Conservation (phyloP, 202 grass and related monocot genomes). For the Elaeis oleifera region DNA sequence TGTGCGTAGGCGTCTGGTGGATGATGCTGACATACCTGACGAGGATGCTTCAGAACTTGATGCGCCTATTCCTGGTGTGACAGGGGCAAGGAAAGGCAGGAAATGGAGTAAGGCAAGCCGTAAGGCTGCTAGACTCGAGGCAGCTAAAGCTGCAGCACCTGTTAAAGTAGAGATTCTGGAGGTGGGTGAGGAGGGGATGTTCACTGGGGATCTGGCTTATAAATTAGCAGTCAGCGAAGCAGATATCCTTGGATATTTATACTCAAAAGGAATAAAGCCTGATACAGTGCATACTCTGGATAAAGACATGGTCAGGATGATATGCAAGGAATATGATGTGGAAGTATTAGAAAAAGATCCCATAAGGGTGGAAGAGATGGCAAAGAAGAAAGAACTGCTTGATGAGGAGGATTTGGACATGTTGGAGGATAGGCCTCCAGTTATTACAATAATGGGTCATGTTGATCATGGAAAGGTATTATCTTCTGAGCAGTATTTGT, state of each 20-base stretch:
- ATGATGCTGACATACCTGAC: slow-evolving; percentile 37
- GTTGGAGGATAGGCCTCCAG: slow-evolving; percentile 32
- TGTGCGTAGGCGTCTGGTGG: slow-evolving; percentile 36
- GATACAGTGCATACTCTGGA: slow-evolving; percentile 59
- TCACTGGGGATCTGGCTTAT: slow-evolving; percentile 73
- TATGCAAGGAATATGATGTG: slow-evolving; percentile 92
- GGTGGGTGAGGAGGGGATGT: slow-evolving; percentile 82
- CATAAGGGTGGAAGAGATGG: slow-evolving; percentile 77
- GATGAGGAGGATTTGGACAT: slow-evolving; percentile 85
- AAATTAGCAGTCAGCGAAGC: slow-evolving; percentile 55
- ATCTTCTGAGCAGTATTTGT: not conserved
- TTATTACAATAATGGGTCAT: slow-evolving; percentile 4
- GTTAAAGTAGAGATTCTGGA: slow-evolving; percentile 95
- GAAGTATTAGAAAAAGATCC: slow-evolving; percentile 76
- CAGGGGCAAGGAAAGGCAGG: slow-evolving; percentile 53
- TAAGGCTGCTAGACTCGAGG: slow-evolving; percentile 64
- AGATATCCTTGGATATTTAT: slow-evolving; percentile 67
- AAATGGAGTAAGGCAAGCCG: slow-evolving; percentile 81
- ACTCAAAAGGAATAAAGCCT: slow-evolving; percentile 46
- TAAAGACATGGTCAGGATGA: slow-evolving; percentile 93
- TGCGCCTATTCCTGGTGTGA: slow-evolving; percentile 41
- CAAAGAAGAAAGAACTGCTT: slow-evolving; percentile 86
- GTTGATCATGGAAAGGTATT: slow-evolving; percentile 7
- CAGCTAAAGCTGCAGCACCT: slow-evolving; percentile 64
- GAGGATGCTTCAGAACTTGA: slow-evolving; percentile 45